Base-by-base conservation (phyloP, 352 stramenopile species). In the Lagenidium giganteum region DNA sequence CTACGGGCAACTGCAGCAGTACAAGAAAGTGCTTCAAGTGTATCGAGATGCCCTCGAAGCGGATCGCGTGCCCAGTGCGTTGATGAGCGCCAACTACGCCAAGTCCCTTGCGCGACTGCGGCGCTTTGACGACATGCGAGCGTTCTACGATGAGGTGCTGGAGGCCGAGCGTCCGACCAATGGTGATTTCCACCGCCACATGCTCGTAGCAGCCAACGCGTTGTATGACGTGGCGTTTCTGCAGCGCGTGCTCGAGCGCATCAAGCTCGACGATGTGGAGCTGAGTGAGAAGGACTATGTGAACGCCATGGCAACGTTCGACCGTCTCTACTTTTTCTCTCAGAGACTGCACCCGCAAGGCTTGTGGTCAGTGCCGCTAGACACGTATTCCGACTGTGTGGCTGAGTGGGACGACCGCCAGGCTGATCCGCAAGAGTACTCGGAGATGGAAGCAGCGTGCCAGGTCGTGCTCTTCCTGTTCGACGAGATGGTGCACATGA, bases 201-300 rank as follows among this genome's bases (percentile, higher is more conserved):
- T 87, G 45, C 51, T 85, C 28, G 70, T 72, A 47, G 57, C 62
- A 39, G 44, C 63, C n/a, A 62, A 47, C 22, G 37, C 46, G 18
- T 66, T 51, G 4, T 51, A 55, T 12, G 59, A 73, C 38, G 37
- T 54, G 14, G 43, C 62, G 17, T 42, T 75, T 27, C 35, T 77
- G 43, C 30, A 57, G 18, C 44, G 59, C 23, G 35, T 82, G 21
- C 20, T 87, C 14, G 57, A 82, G 25, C 71, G 82, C 29, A 85
- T 85, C 69, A 76, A 77, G 40, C 37, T 84, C 30, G 83, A 87
- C 27, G 71, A 71, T 11, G 83, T 74, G 45, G 80, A 80, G 37
- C 34, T 85, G 34, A 69, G 75, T 35, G 43, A 45, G 1, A 53
- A 63, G 0, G 71, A 85, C 47, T 85, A 83, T 45, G 26, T 75